Evolutionary conservation across 805 yeast genomes (phyloP).

Genomic region (Candida ortonii): DNA sequence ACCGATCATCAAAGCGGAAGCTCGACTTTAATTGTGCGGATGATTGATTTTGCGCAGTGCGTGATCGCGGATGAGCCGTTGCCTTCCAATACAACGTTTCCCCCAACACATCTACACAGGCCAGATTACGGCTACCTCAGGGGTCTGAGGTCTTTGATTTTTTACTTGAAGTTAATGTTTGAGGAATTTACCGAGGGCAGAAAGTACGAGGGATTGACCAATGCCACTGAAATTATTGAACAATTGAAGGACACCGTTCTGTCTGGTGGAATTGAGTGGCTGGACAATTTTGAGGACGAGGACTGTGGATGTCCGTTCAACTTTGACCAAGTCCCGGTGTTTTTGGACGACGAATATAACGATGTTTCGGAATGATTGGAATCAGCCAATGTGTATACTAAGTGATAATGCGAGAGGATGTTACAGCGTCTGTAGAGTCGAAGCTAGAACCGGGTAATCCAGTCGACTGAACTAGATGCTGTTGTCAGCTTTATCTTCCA

Average conservation of each 20-base stretch:
- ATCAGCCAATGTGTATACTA: constrained; percentile 3
- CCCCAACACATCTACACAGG: constrained; percentile 61
- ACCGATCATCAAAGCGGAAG: constrained; percentile 15
- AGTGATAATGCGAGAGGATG: constrained; percentile 15
- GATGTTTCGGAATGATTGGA: constrained; percentile 29
- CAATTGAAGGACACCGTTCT: constrained; percentile 20
- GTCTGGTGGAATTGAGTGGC: constrained; percentile 31
- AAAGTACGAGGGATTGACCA: constrained; percentile 18
- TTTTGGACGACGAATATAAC: constrained; percentile 22
- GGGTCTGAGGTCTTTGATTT: constrained; percentile 72
- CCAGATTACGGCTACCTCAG: constrained; percentile 84
- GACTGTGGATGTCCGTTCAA: constrained; percentile 22
- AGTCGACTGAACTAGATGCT: constrained; percentile 24
- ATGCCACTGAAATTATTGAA: constrained; percentile 18
- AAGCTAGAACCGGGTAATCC: constrained; percentile 9
- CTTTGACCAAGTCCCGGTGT: constrained; percentile 25
- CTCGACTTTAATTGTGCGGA: constrained; percentile 47
- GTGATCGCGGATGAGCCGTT: constrained; percentile 60
- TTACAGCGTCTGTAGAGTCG: constrained; percentile 26
- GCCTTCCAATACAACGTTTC: constrained; percentile 49
- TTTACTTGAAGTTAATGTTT: constrained; percentile 63
- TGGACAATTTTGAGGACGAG: constrained; percentile 34
- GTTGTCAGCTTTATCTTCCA: constrained; percentile 21
- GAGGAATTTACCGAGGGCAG: constrained; percentile 45
- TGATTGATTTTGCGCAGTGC: constrained; percentile 95